A percentile compares a stretch with the other conserved stretches of the same genome.
Evolutionary conservation across 2,329 filamentous ascomycete genomes (phyloP).

Genomic region (Coniochaeta ligniaria): DNA sequence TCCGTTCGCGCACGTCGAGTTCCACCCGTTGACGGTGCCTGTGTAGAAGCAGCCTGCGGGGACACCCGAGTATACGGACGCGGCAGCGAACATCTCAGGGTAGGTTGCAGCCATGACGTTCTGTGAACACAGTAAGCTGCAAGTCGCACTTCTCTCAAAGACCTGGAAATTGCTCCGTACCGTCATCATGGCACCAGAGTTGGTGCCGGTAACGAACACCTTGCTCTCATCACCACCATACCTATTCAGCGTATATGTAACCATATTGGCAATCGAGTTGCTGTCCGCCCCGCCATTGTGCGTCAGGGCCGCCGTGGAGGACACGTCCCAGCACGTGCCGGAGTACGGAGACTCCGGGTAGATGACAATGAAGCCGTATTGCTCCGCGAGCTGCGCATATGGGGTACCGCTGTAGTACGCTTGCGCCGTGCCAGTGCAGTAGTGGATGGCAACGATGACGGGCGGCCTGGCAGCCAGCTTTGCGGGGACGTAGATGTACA

Average conservation of each 20-base stretch:
- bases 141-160: neutral
- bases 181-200: constrained; percentile 48
- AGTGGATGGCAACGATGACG: constrained; percentile 48
- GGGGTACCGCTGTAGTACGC: constrained; percentile 42
- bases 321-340: constrained; percentile 52
- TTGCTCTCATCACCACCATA: constrained; percentile 38
- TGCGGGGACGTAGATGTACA: constrained; percentile 26
- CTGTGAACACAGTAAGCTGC: neutral
- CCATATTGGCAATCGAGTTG: constrained; percentile 47
- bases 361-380: constrained; percentile 47
- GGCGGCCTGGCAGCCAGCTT: constrained; percentile 32
- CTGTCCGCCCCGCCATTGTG: constrained; percentile 44
- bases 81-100: constrained; percentile 46
- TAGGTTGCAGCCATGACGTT: constrained; percentile 46
- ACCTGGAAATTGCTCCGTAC: neutral
- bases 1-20: constrained; percentile 45
- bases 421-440: constrained; percentile 46
- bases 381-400: constrained; percentile 45
- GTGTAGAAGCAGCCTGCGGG: constrained; percentile 46
- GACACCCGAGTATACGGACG: constrained; percentile 43
- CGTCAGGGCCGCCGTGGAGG: constrained; percentile 39
- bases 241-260: constrained; percentile 38
- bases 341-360: constrained; percentile 33
- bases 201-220: constrained; percentile 41
- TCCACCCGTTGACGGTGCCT: constrained; percentile 38